Percentiles rank a stretch among this genome's conserved stretches.
These are phyloP conservation scores for Fusarium humuli DNA, from an alignment of 2,329 filamentous ascomycete species.

Conservation along the genomic window DNA sequence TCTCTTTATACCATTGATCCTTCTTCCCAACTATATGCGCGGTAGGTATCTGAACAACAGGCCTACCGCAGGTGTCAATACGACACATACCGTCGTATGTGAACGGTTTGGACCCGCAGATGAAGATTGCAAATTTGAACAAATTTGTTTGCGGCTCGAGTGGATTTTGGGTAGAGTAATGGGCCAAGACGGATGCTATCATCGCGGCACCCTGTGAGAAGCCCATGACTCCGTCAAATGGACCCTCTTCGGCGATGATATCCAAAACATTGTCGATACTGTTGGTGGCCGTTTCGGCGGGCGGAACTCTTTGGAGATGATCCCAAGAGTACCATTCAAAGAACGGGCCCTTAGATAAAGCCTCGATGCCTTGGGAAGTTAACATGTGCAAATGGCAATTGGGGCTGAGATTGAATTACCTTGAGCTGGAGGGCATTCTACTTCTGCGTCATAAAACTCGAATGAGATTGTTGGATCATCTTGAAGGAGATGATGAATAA, in stretches of 20 bases:
- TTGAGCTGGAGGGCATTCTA: not conserved
- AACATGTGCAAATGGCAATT: not conserved
- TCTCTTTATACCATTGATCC: not conserved
- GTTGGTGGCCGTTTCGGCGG: not conserved
- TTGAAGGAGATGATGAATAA: not conserved
- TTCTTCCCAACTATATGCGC: not conserved
- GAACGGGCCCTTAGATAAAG: not conserved
- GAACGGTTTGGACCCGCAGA: not conserved
- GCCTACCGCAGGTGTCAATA: not conserved
- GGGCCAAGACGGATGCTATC: not conserved
- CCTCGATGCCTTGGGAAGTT: not conserved
- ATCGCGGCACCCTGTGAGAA: not conserved
- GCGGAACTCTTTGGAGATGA: not conserved
- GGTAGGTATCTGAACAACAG: not conserved
- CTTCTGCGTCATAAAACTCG: not conserved
- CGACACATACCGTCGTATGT: not conserved
- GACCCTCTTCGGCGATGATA: not conserved
- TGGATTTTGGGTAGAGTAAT: not conserved
- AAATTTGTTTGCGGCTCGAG: not conserved
- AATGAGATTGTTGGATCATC: not conserved
- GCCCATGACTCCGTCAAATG: not conserved
- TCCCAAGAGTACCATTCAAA: conserved; percentile 1
- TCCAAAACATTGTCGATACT: not conserved
- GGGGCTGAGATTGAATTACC: not conserved
- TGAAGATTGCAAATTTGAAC: not conserved